phyloP scores from a whole-genome alignment of 352 stramenopile genomes.

The Globisporangium spiculum region DNA sequence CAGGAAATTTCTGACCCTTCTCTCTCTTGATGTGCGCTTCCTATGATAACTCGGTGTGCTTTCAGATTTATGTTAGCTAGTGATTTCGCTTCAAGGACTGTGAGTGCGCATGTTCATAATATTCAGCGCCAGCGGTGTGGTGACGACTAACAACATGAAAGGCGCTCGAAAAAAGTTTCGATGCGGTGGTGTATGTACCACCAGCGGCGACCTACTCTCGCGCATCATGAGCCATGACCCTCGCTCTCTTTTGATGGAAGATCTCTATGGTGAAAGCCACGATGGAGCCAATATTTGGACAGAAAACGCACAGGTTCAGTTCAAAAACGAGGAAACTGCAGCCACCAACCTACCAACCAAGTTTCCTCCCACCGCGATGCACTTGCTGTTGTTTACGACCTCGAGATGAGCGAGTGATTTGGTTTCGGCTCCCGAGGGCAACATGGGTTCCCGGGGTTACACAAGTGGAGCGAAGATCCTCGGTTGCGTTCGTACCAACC shows the following conservation, averaged over 20 bases:
- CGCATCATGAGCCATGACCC: no score
- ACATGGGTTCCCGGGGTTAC: not conserved
- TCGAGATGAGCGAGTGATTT: not conserved
- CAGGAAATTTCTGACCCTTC: not conserved
- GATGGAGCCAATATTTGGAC: no score
- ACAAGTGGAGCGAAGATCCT: no score
- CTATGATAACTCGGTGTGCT: not conserved
- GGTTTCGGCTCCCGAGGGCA: not conserved
- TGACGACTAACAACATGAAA: not conserved
- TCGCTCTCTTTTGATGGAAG: no score
- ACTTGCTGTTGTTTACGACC: not conserved
- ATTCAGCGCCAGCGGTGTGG: not conserved
- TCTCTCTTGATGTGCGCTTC: not conserved
- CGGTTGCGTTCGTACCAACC: not conserved
- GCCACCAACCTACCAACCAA: not conserved
- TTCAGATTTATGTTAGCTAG: not conserved
- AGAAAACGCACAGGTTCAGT: not conserved
- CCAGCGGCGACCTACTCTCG: not conserved
- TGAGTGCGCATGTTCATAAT: not conserved
- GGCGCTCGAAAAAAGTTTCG: not conserved
- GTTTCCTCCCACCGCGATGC: no score
- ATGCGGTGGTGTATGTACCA: not conserved
- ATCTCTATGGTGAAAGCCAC: no score
- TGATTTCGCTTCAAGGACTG: not conserved
- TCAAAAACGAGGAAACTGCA: not conserved